Evolutionary conservation across 2,329 filamentous ascomycete genomes (phyloP), one percentile per base, ranked within the genome.

Genomic region (Fusarium coicis): DNA sequence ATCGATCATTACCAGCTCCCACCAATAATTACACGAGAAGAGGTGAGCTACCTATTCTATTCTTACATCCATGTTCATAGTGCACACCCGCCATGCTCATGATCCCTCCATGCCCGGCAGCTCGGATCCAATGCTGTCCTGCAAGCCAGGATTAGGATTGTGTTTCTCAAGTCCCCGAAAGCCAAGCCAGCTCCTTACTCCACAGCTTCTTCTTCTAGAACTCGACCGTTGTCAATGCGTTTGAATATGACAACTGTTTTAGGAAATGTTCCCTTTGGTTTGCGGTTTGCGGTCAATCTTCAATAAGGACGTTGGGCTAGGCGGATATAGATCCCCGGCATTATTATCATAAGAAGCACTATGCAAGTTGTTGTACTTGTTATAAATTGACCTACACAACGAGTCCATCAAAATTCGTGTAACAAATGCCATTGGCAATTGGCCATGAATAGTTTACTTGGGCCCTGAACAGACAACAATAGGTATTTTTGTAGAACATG

Each of bases 201-300:
- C 70, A 73, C 70, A 58, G 58, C 69, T 65, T 59, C 57, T 54
- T 58, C 64, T 74, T 73, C 72, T 74, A 74, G 72, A 74, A 74
- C 43, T 64, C 32, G 42, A 21, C 63, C 63, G 54, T 62, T 74
- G 66, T 68, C 70, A 63, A 49, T 71, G 71, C 62, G 54, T 57
- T 47, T 62, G 34, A 39, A 58, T 30, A 26, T 50, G 36, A 18
- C 26, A 26, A 30, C 53, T 36, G 37, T 50, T 46, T 46, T 34
- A 32, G 34, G 42, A 67, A 56, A 52, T 68, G 43, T 49, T 46
- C 44, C 56, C 49, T 67, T 36, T 57, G 60, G 52, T 52, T 61
- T 66, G 43, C 18, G n/a, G 9, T 30, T 39, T 53, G 26, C n/a
- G 18, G 30, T 36, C 40, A 57, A 34, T 19, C n/a, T 36, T 39